phyloP scores from a whole-genome alignment of 1,284 basidiomycete species.

The Ganoderma sp. region DNA sequence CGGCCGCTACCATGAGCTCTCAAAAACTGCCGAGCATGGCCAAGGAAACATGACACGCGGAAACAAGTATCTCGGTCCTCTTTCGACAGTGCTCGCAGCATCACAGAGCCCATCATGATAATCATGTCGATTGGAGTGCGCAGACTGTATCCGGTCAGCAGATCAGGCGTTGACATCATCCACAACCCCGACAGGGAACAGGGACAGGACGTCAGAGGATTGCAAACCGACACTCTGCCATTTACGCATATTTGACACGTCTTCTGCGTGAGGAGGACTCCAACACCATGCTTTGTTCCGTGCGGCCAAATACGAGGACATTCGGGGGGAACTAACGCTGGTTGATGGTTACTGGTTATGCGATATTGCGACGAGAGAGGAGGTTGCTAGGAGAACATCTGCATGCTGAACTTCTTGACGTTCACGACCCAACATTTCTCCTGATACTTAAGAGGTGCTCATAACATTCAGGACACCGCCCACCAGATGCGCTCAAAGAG shows the following conservation, averaged over 20 bases:
- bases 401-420: background rate
- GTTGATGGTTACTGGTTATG: background rate
- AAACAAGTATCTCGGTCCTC: constrained; percentile 1
- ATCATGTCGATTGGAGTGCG: constrained; percentile 24
- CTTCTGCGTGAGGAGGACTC: background rate
- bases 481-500: too few relatives aligned
- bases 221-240: background rate
- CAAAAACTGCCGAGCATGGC: background rate
- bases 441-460: background rate
- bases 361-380: background rate
- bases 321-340: background rate
- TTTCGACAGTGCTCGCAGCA: constrained; percentile 17
- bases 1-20: background rate
- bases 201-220: background rate
- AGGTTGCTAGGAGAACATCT: background rate
- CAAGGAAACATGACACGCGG: constrained; percentile 12
- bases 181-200: background rate
- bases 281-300: background rate
- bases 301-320: background rate
- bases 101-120: constrained; percentile 31
- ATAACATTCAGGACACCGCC: too few relatives aligned
- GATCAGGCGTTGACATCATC: constrained; percentile 17
- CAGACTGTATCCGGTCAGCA: constrained; percentile 5
- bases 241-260: background rate
- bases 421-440: background rate